phyloP scores from a whole-genome alignment of 805 yeast genomes.

The Sugiyamaella floridensis region DNA sequence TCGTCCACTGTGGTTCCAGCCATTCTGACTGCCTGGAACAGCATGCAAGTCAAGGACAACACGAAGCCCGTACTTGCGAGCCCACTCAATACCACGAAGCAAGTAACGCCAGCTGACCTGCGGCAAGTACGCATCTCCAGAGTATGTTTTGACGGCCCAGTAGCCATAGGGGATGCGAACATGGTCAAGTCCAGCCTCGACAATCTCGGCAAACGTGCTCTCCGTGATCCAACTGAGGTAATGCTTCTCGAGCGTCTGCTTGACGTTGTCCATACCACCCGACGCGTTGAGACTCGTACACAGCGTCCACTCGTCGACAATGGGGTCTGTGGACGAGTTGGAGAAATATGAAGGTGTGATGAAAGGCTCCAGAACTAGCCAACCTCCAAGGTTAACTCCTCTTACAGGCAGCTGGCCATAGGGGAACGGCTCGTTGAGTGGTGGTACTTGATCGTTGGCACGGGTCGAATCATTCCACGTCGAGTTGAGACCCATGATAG shows the following conservation, averaged over 20 bases:
- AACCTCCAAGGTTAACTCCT: slow-evolving; percentile 83
- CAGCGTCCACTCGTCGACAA: slow-evolving; percentile 73
- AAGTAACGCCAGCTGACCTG: slow-evolving; percentile 52
- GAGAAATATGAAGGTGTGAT: slow-evolving; percentile 72
- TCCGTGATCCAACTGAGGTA: slow-evolving; percentile 67
- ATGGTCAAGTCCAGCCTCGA: slow-evolving; percentile 57
- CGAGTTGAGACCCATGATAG: slow-evolving; percentile 31
- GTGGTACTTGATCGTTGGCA: slow-evolving; percentile 27
- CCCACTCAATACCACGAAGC: slow-evolving; percentile 63
- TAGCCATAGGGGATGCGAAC: slow-evolving; percentile 77
- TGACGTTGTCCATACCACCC: slow-evolving; percentile 51
- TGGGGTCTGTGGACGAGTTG: slow-evolving; percentile 25
- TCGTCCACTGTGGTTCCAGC: slow-evolving; percentile 74
- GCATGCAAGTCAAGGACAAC: slow-evolving; percentile 78
- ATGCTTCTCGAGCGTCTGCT: slow-evolving; percentile 46
- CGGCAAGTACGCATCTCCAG: slow-evolving; percentile 48
- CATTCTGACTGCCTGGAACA: slow-evolving; percentile 79
- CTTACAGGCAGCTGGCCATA: slow-evolving; percentile 32
- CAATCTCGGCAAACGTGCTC: slow-evolving; percentile 54
- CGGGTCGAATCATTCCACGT: slow-evolving; percentile 27
- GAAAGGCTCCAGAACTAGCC: slow-evolving; percentile 81
- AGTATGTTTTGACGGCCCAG: slow-evolving; percentile 57
- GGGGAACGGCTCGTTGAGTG: slow-evolving; percentile 22
- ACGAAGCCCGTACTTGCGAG: slow-evolving; percentile 48
- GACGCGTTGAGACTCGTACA: slow-evolving; percentile 41